These are phyloP conservation scores for Aureobasidium sp. DNA, from an alignment of 2,329 filamentous ascomycete species.

Conservation along the genomic window DNA sequence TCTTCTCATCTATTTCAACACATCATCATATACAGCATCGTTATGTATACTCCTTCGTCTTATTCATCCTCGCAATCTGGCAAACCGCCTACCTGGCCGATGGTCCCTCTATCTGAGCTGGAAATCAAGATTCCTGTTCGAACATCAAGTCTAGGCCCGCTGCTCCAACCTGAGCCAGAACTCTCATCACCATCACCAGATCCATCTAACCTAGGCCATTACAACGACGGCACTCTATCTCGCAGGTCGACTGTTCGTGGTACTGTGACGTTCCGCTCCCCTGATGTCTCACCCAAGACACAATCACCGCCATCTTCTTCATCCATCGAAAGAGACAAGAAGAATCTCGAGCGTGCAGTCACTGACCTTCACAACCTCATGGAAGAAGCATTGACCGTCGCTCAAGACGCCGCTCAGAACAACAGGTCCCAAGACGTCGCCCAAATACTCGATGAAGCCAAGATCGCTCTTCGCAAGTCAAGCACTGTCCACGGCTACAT, in stretches of 20 bases:
- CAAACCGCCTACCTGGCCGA: slow-evolving; percentile 10
- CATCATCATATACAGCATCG: background rate
- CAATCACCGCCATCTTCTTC: slow-evolving; percentile 17
- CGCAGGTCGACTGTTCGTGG: slow-evolving; percentile 2
- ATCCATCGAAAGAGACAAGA: slow-evolving; percentile 7
- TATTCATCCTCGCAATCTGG: slow-evolving; percentile 17
- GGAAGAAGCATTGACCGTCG: slow-evolving; percentile 34
- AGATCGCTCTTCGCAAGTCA: slow-evolving; percentile 29
- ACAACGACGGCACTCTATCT: slow-evolving; percentile 13
- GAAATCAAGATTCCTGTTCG: slow-evolving; percentile 6
- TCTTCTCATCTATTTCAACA: background rate
- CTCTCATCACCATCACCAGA: background rate
- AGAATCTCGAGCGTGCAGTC: slow-evolving; percentile 27
- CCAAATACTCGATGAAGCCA: slow-evolving; percentile 34
- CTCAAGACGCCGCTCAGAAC: slow-evolving; percentile 28
- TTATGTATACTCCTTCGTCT: background rate
- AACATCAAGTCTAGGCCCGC: background rate
- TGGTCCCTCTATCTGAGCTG: slow-evolving; percentile 6
- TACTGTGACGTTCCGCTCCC: background rate
- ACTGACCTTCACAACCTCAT: slow-evolving; percentile 37
- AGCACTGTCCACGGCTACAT: slow-evolving; percentile 19
- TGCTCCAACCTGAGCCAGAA: background rate
- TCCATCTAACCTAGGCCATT: slow-evolving; percentile 4
- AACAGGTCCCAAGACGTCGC: slow-evolving; percentile 33
- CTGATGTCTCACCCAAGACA: slow-evolving; percentile 15